These are phyloP conservation scores for Backusella sp. DNA, from an alignment of 192 early-diverging fungal species.

Conservation along the genomic window DNA sequence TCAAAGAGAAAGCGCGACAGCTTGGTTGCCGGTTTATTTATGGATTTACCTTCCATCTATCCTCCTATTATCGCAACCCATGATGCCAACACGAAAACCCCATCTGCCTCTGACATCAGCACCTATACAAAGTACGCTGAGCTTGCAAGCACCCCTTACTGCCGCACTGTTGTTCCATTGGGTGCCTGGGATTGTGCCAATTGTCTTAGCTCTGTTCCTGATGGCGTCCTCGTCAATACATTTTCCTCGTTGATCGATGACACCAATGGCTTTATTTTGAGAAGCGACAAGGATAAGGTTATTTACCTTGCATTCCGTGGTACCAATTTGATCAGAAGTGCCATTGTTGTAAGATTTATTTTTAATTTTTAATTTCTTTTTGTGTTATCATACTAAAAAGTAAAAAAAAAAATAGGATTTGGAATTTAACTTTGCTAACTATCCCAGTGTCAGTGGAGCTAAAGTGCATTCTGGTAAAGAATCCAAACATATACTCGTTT, in stretches of 20 bases:
- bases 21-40: neutral
- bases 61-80: neutral
- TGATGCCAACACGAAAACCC: neutral
- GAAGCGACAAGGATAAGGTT: neutral
- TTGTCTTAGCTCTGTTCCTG: neutral
- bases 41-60: neutral
- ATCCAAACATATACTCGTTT: neutral
- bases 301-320: constrained; percentile 15
- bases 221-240: constrained; percentile 1
- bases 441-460: neutral
- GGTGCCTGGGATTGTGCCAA: neutral
- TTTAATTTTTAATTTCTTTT: neutral
- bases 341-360: constrained; percentile 7
- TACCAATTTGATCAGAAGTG: neutral
- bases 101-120: neutral
- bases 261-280: constrained; percentile 5
- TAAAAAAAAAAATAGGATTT: constrained; percentile 2
- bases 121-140: neutral
- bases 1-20: neutral
- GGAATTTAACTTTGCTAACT: neutral
- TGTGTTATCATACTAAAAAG: neutral
- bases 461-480: constrained; percentile 8
- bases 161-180: neutral
- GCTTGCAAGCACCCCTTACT: constrained; percentile 1
- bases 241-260: neutral